A percentile compares a stretch with the other conserved stretches of the same genome.
phyloP scores from a whole-genome alignment of 2,329 filamentous ascomycete species.

The Fusarium camptoceras region DNA sequence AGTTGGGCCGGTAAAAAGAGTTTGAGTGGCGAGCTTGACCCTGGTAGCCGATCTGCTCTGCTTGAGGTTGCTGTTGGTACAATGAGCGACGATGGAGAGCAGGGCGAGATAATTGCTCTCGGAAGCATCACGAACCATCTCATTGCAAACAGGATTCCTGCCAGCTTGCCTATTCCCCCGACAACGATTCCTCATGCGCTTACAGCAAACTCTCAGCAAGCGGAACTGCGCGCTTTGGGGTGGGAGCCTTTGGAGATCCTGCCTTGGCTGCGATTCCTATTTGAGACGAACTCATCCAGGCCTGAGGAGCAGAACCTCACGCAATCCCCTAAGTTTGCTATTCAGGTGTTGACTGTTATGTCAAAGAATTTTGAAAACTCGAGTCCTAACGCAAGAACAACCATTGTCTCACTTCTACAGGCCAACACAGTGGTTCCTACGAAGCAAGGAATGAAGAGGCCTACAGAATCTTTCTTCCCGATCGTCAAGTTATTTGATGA shows the following conservation, averaged over 20 bases:
- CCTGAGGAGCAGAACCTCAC: conserved; percentile 76
- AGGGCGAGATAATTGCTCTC: conserved; percentile 80
- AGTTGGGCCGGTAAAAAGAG: conserved; percentile 84
- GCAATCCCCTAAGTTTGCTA: conserved; percentile 77
- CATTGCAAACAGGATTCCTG: conserved; percentile 80
- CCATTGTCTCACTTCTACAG: conserved; percentile 73
- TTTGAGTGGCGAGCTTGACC: conserved; percentile 77
- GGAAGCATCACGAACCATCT: conserved; percentile 81
- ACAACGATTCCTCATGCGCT: conserved; percentile 88
- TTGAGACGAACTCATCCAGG: conserved; percentile 73
- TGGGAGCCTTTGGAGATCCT: conserved; percentile 89
- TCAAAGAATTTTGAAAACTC: conserved; percentile 94
- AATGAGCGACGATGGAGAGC: conserved; percentile 68
- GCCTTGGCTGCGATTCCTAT: conserved; percentile 84
- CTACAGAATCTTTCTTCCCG: conserved; percentile 88
- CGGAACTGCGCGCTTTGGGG: conserved; percentile 81
- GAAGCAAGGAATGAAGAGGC: conserved; percentile 87
- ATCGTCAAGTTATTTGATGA: conserved; percentile 97
- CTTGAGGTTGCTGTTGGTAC: conserved; percentile 85
- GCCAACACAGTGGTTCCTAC: conserved; percentile 85
- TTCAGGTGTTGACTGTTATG: conserved; percentile 79
- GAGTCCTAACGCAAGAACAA: conserved; percentile 72
- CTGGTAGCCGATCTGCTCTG: conserved; percentile 72
- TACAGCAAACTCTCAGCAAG: conserved; percentile 74
- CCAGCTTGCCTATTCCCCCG: conserved; percentile 82